Evolutionary conservation across 2,329 filamentous ascomycete species (phyloP), one percentile per base, ranked within the genome.

Genomic region (Metarhizium rileyi): DNA sequence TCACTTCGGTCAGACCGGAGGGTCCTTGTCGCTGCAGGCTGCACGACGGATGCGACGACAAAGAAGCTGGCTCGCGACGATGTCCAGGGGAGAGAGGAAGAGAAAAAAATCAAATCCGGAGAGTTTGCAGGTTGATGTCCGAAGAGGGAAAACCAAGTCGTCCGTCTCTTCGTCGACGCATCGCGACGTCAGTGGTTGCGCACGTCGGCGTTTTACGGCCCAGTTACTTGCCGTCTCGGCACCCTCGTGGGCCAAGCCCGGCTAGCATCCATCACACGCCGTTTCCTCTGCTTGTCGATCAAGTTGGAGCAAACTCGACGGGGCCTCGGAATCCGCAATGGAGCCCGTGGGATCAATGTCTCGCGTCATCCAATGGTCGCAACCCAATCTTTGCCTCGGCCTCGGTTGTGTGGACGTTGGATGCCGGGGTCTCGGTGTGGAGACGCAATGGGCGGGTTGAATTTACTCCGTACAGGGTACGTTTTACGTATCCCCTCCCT

Each of bases 371-470:
- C 35, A 16, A 20, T 18, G 5, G 9, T 6, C 35, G n/a, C 35
- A 20, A 14, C 8, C 18, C 36, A 3, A 7, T 30, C 46, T 28
- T 42, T 51, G 49, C 49, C 45, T 51, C 49, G 49, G 49, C 49
- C 43, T 50, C 48, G 48, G 48, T 16, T 50, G 43, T 26, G n/a
- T 12, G 49, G 33, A 38, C 38, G 44, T 30, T 25, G 44, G n/a
- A 14, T 18, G 18, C 33, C 44, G 44, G 27, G 26, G 27, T n/a
- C n/a, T n/a, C n/a, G n/a, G n/a, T n/a, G n/a, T n/a, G n/a, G n/a
- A n/a, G n/a, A n/a, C n/a, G n/a, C n/a, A n/a, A n/a, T n/a, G n/a
- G n/a, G n/a, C n/a, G n/a, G n/a, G n/a, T n/a, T n/a, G n/a, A 14
- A 7, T 36, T 16, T 18, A 8, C 48, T 28, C 27, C 27, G 27